Evolutionary conservation across 371 early-diverging fungal species (phyloP).

Genomic region (Syncephalis fuscata): DNA sequence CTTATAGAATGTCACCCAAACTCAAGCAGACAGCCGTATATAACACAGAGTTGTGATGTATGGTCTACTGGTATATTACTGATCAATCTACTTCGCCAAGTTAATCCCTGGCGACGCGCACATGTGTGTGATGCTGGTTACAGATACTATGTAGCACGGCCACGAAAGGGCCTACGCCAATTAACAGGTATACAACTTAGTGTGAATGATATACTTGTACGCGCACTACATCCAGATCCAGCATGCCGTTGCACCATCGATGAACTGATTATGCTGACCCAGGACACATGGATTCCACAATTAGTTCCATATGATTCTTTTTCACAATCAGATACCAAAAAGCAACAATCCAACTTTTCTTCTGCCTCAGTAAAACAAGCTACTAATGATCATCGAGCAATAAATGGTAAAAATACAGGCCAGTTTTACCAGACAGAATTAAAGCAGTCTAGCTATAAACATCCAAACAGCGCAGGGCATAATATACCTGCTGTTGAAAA

Average conservation of each 20-base stretch:
- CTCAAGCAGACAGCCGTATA: constrained; percentile 53
- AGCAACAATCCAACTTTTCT: too few species aligned
- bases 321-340: too few species aligned
- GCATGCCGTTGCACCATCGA: not conserved
- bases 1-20: constrained; percentile 32
- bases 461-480: too few species aligned
- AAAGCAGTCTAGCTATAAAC: too few species aligned
- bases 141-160: constrained; percentile 30
- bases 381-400: too few species aligned
- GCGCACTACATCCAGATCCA: not conserved
- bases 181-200: not conserved
- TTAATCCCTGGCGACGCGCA: constrained; percentile 71
- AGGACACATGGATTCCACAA: not conserved
- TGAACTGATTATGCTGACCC: constrained; percentile 12
- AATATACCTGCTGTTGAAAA: too few species aligned
- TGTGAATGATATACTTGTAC: not conserved
- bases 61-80: constrained; percentile 77
- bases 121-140: constrained; percentile 57
- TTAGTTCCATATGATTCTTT: too few species aligned
- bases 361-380: too few species aligned
- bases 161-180: constrained; percentile 4
- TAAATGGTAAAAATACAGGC: too few species aligned
- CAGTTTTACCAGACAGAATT: too few species aligned
- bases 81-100: constrained; percentile 53
- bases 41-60: constrained; percentile 62